Base-by-base conservation (phyloP, 2,329 filamentous ascomycete genomes). In the Fusarium nisikadoi region DNA sequence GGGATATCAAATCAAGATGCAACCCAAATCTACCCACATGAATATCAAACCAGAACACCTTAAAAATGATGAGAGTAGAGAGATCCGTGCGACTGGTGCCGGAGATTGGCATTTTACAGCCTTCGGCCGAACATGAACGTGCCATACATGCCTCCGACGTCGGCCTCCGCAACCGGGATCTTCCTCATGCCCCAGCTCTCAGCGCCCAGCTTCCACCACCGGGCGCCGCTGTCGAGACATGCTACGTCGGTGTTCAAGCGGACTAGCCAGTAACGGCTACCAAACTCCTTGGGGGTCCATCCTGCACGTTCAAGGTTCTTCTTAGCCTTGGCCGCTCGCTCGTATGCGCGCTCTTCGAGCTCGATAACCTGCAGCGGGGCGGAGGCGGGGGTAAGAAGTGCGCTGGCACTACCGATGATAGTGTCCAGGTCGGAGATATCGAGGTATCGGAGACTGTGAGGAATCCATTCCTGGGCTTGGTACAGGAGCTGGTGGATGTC, bases 101-200 rank as follows among this genome's bases (percentile, higher is more conserved):
- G 59, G 73, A 65, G 53, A 42, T 65, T 60, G 60, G 49, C 61
- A 83, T 80, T 65, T 84, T 80, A 90, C 62, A 90, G 80, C 77
- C 87, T 86, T 73, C 87, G 83, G 76, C 87, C 87, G 81, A 90
- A 90, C 88, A 90, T 90, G 76, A 88, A 90, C 29, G 84, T 88
- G 27, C 96, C 96, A 79, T 98, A 98, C 79, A 97, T 97, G 70
- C 94, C 94, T 76, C 97, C 96, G 31, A 98, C 93, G 81, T 98
- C 95, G 58, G 95, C 94, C 78, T 91, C 90, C 31, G 93, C 94
- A 74, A 98, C 92, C n/a, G 95, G 97, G 45, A 98, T 88, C 84
- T 98, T 96, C 70, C 92, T 88, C 90, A 94, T 94, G 41, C 93
- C 93, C 93, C 93, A 95, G 83, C 90, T 93, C 75, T 90, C 89